Evolutionary conservation across 805 yeast species (phyloP).

Genomic region (Ogataea parapolymorpha): DNA sequence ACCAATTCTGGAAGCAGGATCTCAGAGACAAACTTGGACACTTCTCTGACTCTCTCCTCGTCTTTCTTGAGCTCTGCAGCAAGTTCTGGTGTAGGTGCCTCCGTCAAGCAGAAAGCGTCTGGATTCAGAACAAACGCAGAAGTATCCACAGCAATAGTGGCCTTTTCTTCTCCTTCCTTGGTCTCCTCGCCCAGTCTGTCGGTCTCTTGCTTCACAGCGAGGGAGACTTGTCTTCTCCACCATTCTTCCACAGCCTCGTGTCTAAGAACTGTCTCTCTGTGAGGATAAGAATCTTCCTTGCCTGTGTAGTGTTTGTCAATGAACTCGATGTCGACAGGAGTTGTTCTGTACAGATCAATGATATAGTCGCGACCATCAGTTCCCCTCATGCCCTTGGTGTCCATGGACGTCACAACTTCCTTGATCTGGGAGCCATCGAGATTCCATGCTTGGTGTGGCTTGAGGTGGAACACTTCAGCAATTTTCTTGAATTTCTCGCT

Average conservation of each 20-base stretch:
- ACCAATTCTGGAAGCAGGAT: constrained; percentile 63
- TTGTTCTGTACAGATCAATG: constrained; percentile 77
- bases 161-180: constrained; percentile 36
- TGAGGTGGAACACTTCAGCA: constrained; percentile 75
- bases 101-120: constrained; percentile 59
- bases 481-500: constrained; percentile 53
- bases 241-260: constrained; percentile 88
- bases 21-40: constrained; percentile 59
- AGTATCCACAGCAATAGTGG: constrained; percentile 50
- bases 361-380: constrained; percentile 81
- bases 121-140: constrained; percentile 67
- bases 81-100: constrained; percentile 36
- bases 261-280: constrained; percentile 72
- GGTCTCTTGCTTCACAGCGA: constrained; percentile 46
- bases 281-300: constrained; percentile 67
- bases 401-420: constrained; percentile 65
- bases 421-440: constrained; percentile 40
- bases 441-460: constrained; percentile 57
- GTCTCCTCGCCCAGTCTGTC: constrained; percentile 36
- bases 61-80: constrained; percentile 44
- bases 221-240: constrained; percentile 71
- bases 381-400: constrained; percentile 82
- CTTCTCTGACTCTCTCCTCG: constrained; percentile 61
- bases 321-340: constrained; percentile 82
- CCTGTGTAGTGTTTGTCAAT: constrained; percentile 53